Conservation (phyloP, 129 eudicot genomes). For the Helianthus tuberosus region DNA sequence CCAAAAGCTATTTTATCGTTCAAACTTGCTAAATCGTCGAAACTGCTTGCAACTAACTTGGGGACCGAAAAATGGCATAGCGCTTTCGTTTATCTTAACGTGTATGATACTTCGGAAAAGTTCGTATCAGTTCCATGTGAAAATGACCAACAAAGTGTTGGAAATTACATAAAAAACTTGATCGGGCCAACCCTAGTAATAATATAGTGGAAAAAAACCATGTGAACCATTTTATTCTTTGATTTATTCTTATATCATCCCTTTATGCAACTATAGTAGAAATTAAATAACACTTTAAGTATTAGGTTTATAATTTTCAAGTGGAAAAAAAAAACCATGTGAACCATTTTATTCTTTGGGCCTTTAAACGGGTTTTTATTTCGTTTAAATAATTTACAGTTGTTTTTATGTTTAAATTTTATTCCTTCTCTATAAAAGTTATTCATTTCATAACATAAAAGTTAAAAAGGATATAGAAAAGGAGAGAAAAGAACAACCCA, state of each 20-base stretch:
- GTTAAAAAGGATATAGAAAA: too few species aligned
- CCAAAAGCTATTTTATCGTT: too few species aligned
- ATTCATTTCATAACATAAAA: too few species aligned
- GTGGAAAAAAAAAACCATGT: too few species aligned
- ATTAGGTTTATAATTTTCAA: constrained; percentile 4
- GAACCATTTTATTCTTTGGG: too few species aligned
- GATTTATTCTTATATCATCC: constrained; percentile 5
- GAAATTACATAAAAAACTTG: constrained; percentile 1
- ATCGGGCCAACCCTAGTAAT: not conserved
- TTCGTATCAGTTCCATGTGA: not conserved
- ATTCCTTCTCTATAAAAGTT: not conserved
- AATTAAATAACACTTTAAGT: not conserved
- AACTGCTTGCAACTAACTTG: constrained; percentile 5
- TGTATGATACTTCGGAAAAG: not conserved
- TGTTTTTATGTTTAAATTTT: not conserved
- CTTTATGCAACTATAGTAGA: constrained; percentile 21
- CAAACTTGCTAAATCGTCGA: not conserved
- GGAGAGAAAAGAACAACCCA: too few species aligned
- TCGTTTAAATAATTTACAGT: not conserved
- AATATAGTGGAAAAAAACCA: too few species aligned
- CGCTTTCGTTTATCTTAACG: not conserved
- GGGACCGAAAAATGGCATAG: not conserved
- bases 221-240: not conserved
- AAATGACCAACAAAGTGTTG: not conserved
- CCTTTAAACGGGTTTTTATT: not conserved